Evolutionary conservation across 805 yeast genomes (phyloP), one percentile per base, ranked within the genome.

Genomic region (Wickerhamomyces sydowiorum): DNA sequence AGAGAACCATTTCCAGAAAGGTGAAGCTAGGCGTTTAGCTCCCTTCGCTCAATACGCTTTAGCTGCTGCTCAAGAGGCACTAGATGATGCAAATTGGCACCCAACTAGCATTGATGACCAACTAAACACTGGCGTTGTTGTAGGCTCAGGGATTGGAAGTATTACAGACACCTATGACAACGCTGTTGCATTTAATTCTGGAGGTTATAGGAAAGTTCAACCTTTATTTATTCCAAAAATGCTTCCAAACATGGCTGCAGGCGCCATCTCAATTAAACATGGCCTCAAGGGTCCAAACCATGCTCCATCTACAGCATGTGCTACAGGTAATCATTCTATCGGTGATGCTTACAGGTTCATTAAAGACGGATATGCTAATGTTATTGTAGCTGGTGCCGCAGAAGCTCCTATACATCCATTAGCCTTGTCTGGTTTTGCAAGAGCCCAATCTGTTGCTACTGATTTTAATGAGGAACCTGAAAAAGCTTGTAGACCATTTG

Each of bases 81-180:
- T 93, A 9, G 53, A 55, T 0, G 90, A 86, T 59, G 80, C 97
- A 0, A 60, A 70, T 25, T 72, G 82, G 72, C 44, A 55, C 23
- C 75, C 80, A 0, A 43, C 42, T 2, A 43, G 63, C 1, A 64
- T 61, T 2, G 56, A 38, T 47, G 73, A 54, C 55, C 58, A 56
- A 40, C 43, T 57, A 3, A 52, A 61, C 33, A 65, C 78, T 3
- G 95, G 97, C 2, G 89, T 86, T 2, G 81, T 88, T n/a, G 76
- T 91, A 8, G 99, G 98, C 1, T 82, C 96, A 1, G 96, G 97
- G 0, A 86, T 93, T 38, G 98, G 97, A 0, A 86, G 95, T 2
- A 72, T 91, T 37, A 82, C 78, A 15, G 95, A 87, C 45, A 62
- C 77, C 0, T 79, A 78, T 53, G 82, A 76, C 4, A 86, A 82